phyloP scores from a whole-genome alignment of 1,139 yeast species.

The Pichia sp. region DNA sequence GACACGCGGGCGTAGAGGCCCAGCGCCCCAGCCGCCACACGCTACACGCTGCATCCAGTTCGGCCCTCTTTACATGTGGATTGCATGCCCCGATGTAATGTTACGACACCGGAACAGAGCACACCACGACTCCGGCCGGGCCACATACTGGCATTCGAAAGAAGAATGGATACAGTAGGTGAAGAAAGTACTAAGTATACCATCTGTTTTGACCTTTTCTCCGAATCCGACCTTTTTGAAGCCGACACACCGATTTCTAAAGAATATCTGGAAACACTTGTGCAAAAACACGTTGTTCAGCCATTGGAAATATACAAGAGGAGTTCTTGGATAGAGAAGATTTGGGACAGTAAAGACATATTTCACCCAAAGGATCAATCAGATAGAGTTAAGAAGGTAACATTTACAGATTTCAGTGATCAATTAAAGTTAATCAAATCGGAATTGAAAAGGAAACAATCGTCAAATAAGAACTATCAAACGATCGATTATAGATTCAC shows the following conservation, averaged over 20 bases:
- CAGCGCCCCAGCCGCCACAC: no score
- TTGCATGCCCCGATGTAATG: no score
- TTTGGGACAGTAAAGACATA: slow-evolving; percentile 9
- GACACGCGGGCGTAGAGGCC: no score
- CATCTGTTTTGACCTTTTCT: slow-evolving; percentile 14
- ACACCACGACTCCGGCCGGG: no score
- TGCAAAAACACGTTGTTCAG: slow-evolving; percentile 16
- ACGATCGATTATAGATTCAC: slow-evolving; percentile 35
- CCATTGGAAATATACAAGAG: slow-evolving; percentile 7
- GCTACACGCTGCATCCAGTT: no score
- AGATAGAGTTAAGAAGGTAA: not conserved
- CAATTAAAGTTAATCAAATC: slow-evolving; percentile 4
- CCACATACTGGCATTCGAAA: no score
- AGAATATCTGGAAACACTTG: slow-evolving; percentile 1
- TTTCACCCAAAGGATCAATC: slow-evolving; percentile 1
- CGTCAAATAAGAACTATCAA: not conserved
- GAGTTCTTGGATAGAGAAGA: slow-evolving; percentile 6
- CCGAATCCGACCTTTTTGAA: slow-evolving; percentile 6
- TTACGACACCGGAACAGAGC: no score
- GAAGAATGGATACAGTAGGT: not conserved
- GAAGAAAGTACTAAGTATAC: slow-evolving; percentile 10
- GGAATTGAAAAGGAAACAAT: not conserved
- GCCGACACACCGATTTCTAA: not conserved
- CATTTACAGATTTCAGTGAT: not conserved
- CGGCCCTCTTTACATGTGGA: no score